phyloP scores from a whole-genome alignment of 2,329 filamentous ascomycete species.

The Zasmidium citrigriseum region DNA sequence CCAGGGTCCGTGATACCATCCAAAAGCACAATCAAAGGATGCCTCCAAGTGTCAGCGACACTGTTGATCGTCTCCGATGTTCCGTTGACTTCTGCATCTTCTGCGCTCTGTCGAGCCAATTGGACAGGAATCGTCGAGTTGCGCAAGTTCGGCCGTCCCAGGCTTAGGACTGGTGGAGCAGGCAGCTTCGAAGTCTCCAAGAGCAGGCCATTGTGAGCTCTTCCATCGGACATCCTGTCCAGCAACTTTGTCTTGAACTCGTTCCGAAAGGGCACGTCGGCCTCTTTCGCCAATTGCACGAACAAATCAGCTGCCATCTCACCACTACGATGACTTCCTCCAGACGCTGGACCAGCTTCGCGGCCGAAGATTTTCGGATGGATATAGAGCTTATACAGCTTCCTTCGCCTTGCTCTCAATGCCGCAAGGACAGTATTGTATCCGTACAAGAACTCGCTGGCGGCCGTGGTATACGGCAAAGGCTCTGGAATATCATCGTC shows the following conservation, averaged over 20 bases:
- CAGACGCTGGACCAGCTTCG: conserved; percentile 6
- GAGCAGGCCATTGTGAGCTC: conserved; percentile 88
- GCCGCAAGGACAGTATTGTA: conserved; percentile 78
- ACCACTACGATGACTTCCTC: background rate
- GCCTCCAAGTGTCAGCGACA: conserved; percentile 47
- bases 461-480: conserved; percentile 76
- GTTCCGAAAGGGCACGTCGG: conserved; percentile 60
- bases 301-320: conserved; percentile 19
- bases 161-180: conserved; percentile 42
- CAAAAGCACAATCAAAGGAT: conserved; percentile 72
- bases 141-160: conserved; percentile 34
- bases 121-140: conserved; percentile 58
- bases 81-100: conserved; percentile 76
- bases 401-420: conserved; percentile 66
- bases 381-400: conserved; percentile 83
- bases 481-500: conserved; percentile 39
- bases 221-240: conserved; percentile 77
- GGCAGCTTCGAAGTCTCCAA: conserved; percentile 85
- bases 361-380: conserved; percentile 29
- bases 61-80: conserved; percentile 54
- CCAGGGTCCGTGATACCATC: conserved; percentile 78
- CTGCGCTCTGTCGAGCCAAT: conserved; percentile 64
- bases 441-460: conserved; percentile 90
- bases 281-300: conserved; percentile 26
- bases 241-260: conserved; percentile 51